A percentile compares a stretch with the other conserved stretches of the same genome.
These are phyloP conservation scores for Oenanthe javanica DNA, from an alignment of 140 eudicot genomes.

Conservation along the genomic window DNA sequence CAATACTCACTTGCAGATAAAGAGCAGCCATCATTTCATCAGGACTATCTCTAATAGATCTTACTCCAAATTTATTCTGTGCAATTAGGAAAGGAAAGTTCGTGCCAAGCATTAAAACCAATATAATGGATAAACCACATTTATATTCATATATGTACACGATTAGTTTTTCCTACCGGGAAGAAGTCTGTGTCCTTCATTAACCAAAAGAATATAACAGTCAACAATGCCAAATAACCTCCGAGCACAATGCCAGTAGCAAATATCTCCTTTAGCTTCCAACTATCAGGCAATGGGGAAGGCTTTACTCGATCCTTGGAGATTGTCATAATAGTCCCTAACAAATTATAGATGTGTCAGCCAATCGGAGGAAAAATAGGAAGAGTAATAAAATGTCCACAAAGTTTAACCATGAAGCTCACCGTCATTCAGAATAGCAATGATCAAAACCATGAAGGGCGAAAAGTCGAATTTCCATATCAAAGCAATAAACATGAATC, in stretches of 20 bases:
- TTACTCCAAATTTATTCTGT: slow-evolving; percentile 57
- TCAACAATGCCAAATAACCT: slow-evolving; percentile 38
- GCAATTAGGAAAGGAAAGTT: background rate
- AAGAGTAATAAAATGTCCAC: too few relatives aligned
- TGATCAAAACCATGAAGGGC: slow-evolving; percentile 50
- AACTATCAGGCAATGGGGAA: slow-evolving; percentile 46
- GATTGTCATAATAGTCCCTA: slow-evolving; percentile 50
- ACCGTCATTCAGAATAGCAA: slow-evolving; percentile 49
- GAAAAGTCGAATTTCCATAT: slow-evolving; percentile 49
- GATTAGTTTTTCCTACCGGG: slow-evolving; percentile 13
- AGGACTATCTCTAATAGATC: slow-evolving; percentile 39
- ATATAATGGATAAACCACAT: background rate
- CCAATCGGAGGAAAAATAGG: background rate
- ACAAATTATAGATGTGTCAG: background rate
- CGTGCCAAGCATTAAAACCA: background rate
- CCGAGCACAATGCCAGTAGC: slow-evolving; percentile 51
- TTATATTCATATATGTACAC: background rate
- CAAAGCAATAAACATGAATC: slow-evolving; percentile 47
- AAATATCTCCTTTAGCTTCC: slow-evolving; percentile 46
- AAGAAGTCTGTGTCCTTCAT: slow-evolving; percentile 30
- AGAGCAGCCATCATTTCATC: slow-evolving; percentile 74
- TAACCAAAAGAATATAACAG: slow-evolving; percentile 39
- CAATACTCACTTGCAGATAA: slow-evolving; percentile 81
- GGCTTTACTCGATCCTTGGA: slow-evolving; percentile 52
- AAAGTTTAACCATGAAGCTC: slow-evolving; percentile 6